Conservation (phyloP, 495 filamentous ascomycete genomes). For the Penicillium diatomitis region DNA sequence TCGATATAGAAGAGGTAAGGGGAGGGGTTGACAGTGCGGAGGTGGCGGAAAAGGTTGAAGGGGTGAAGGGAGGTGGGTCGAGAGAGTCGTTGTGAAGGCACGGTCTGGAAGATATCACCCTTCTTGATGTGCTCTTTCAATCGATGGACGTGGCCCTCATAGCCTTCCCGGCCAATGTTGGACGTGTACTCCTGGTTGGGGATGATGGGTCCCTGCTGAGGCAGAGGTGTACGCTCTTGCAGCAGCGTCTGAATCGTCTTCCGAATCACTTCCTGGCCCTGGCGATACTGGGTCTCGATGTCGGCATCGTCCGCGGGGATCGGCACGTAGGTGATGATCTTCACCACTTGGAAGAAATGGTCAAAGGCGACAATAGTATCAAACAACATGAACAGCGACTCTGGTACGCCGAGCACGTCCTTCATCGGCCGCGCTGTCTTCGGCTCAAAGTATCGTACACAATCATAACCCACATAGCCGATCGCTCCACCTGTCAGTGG, state of each 20-base stretch:
- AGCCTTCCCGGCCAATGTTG: constrained; percentile 83
- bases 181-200: constrained; percentile 74
- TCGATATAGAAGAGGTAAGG: constrained; percentile 96
- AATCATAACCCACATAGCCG: constrained; percentile 96
- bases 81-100: constrained; percentile 87
- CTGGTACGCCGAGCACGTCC: constrained; percentile 79
- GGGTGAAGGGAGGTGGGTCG: constrained; percentile 85
- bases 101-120: constrained; percentile 95
- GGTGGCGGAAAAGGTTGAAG: constrained; percentile 96
- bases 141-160: constrained; percentile 71
- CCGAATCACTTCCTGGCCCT: constrained; percentile 52
- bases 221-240: constrained; percentile 64
- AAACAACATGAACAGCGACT: constrained; percentile 95
- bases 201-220: constrained; percentile 62
- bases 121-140: constrained; percentile 81
- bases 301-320: constrained; percentile 41
- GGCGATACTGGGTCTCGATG: constrained; percentile 52
- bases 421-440: constrained; percentile 79
- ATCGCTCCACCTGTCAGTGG: constrained; percentile 85
- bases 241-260: constrained; percentile 60
- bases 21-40: constrained; percentile 90
- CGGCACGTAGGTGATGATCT: constrained; percentile 80
- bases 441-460: constrained; percentile 94
- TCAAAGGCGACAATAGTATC: constrained; percentile 94
- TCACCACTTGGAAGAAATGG: constrained; percentile 84